These are phyloP conservation scores for Colletotrichum cereale DNA, from an alignment of 2,329 filamentous ascomycete species.

Conservation along the genomic window DNA sequence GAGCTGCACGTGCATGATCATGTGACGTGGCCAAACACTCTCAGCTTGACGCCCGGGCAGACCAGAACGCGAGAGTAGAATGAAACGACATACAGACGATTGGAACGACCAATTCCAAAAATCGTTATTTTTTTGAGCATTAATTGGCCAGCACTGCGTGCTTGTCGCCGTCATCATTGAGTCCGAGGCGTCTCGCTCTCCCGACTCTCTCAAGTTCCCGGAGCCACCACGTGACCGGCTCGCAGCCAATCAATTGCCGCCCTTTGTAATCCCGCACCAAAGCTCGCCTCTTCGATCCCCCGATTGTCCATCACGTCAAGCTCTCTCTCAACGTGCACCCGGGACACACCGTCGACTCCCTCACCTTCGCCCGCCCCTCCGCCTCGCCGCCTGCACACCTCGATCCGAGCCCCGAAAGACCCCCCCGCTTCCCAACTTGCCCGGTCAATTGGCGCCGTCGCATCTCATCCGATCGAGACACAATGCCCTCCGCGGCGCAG, in stretches of 20 bases:
- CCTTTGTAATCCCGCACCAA: slow-evolving; percentile 44
- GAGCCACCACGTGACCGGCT: slow-evolving; percentile 26
- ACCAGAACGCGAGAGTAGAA: neutral
- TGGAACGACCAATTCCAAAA: rapidly evolving
- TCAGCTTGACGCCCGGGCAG: neutral
- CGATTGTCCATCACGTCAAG: slow-evolving; percentile 40
- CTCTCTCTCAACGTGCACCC: slow-evolving; percentile 25
- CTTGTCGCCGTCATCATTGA: slow-evolving; percentile 26
- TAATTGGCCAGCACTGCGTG: neutral
- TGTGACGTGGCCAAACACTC: neutral
- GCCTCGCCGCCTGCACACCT: slow-evolving; percentile 14
- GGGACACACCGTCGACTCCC: slow-evolving; percentile 9
- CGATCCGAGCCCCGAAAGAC: slow-evolving; percentile 22
- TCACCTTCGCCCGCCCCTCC: neutral
- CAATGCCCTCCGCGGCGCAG: slow-evolving; percentile 40
- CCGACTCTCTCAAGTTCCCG: neutral
- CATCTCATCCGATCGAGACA: slow-evolving; percentile 30
- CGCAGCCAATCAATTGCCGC: slow-evolving; percentile 40
- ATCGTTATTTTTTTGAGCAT: neutral
- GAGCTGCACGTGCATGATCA: slow-evolving; percentile 32
- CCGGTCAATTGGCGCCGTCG: slow-evolving; percentile 37
- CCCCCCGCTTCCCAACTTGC: slow-evolving; percentile 10
- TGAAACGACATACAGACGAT: rapidly evolving
- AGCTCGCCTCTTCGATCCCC: slow-evolving; percentile 34
- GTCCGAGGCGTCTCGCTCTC: slow-evolving; percentile 16